Evolutionary conservation across 2,329 filamentous ascomycete species (phyloP).

Genomic region (Exophiala viscosa): DNA sequence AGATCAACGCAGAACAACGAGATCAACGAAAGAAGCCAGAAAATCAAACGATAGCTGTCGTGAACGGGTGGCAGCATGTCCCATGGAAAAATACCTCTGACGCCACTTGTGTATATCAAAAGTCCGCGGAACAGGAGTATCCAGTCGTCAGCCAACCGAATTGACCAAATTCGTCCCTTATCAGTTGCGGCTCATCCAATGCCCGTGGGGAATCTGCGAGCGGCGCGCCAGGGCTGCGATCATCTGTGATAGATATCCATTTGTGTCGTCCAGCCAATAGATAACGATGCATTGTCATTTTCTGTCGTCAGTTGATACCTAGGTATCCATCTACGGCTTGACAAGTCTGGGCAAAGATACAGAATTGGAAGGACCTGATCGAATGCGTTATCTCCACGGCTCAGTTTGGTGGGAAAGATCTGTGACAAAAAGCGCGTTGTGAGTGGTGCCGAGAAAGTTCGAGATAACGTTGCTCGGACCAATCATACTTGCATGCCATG

Average conservation of each 20-base stretch:
- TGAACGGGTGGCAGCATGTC: not conserved
- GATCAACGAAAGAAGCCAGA: not conserved
- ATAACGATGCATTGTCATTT: conserved; percentile 14
- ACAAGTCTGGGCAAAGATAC: not conserved
- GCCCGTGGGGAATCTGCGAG: not conserved
- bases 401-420: not conserved
- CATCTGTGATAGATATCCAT: not conserved
- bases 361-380: not conserved
- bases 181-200: conserved; percentile 10
- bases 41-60: not conserved
- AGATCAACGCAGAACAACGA: not conserved
- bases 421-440: not conserved
- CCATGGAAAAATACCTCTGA: not conserved
- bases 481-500: not conserved
- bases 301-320: conserved; percentile 12
- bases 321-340: too few relatives aligned
- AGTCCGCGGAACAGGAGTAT: conserved; percentile 15
- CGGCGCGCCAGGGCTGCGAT: not conserved
- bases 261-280: conserved; percentile 10
- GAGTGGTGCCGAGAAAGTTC: not conserved
- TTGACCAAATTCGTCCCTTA: conserved; percentile 1
- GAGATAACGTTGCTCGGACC: not conserved
- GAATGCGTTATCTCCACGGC: conserved; percentile 18
- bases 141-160: conserved; percentile 6
- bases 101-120: conserved; percentile 8